Conservation (phyloP, 2,329 filamentous ascomycete genomes). For the Aspergillaceae sp. region DNA sequence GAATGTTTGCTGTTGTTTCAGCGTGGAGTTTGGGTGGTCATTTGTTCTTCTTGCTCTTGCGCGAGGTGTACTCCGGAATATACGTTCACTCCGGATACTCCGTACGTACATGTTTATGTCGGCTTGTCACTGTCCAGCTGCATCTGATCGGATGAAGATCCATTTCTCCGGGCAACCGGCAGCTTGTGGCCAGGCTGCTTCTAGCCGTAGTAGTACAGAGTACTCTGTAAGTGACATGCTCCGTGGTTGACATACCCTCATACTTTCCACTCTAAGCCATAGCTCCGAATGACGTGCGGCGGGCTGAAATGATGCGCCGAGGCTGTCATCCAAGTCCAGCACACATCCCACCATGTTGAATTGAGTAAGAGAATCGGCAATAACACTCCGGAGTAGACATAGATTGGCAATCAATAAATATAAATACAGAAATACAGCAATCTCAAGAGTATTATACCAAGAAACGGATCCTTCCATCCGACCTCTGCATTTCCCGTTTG, state of each 20-base stretch:
- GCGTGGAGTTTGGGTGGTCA: conserved; percentile 22
- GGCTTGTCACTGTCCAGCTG: not conserved
- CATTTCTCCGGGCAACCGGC: no score
- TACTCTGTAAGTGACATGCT: no score
- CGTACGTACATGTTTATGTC: not conserved
- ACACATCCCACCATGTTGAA: not conserved
- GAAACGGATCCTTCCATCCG: not conserved
- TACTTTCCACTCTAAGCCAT: no score
- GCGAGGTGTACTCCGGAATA: not conserved
- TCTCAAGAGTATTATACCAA: not conserved
- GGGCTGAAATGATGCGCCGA: not conserved
- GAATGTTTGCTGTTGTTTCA: conserved; percentile 7
- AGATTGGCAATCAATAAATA: not conserved
- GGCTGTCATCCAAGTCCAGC: not conserved
- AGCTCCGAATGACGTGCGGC: not conserved
- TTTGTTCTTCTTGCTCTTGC: conserved; percentile 1
- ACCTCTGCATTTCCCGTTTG: not conserved
- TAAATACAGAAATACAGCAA: not conserved
- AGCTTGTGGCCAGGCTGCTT: no score
- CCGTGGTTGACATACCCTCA: no score
- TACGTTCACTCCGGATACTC: no score
- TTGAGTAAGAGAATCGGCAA: no score
- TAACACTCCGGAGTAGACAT: no score
- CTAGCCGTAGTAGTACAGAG: no score
- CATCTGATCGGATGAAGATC: no score